These are phyloP conservation scores for Myxozyma neglecta DNA, from an alignment of 805 yeast species.

Conservation along the genomic window DNA sequence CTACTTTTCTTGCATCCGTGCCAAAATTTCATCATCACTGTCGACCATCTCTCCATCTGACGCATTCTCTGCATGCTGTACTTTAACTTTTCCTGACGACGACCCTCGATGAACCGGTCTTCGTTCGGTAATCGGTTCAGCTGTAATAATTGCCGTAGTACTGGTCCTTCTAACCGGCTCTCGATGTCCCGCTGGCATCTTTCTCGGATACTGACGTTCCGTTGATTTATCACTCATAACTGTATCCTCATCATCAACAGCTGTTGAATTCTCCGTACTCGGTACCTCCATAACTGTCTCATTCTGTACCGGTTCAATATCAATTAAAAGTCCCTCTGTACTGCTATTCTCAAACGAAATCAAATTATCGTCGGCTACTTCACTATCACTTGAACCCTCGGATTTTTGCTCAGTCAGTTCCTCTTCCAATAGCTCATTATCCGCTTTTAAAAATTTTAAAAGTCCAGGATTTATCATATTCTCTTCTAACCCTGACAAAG, in stretches of 20 bases:
- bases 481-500: not conserved
- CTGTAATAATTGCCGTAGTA: conserved; percentile 2
- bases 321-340: not conserved
- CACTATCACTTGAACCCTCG: not conserved
- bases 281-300: not conserved
- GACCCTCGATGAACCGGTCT: conserved; percentile 4
- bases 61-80: conserved; percentile 23
- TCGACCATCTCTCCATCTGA: conserved; percentile 15
- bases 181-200: not conserved
- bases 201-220: not conserved
- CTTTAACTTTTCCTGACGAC: conserved; percentile 12
- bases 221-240: not conserved
- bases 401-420: conserved; percentile 6
- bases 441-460: conserved; percentile 11
- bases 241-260: not conserved
- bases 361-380: not conserved
- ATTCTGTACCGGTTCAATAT: not conserved
- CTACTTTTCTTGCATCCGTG: not conserved
- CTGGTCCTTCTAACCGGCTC: conserved; percentile 4
- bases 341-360: not conserved
- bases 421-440: conserved; percentile 14
- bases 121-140: not conserved
- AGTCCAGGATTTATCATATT: not conserved
- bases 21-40: conserved; percentile 21
- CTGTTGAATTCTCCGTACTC: not conserved